Evolutionary conservation across 192 early-diverging fungal genomes (phyloP), one percentile per base, ranked within the genome.

Genomic region (Backusella mclennaniae): DNA sequence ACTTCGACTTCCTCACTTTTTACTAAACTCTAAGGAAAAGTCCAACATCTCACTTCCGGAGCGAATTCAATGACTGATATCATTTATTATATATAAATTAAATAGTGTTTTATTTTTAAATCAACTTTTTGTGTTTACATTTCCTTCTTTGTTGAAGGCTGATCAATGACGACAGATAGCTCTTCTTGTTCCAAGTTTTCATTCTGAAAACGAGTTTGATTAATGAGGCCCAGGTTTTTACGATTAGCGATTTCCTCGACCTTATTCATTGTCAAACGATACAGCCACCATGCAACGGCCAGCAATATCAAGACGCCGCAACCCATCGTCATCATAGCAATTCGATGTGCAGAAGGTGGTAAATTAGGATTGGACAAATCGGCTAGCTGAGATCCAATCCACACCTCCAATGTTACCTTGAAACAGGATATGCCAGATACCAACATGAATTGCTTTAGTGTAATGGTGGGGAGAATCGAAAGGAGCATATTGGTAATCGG

Each of bases 351-450:
- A 12, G 80, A 77, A 4, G 70, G 71, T 42, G 75, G 76, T 41
- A 81, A 23, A 31, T 82, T 59, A 2, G 80, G 66, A 66, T 82
- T 69, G 35, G 80, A 59, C 15, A 82, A 33, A 33, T 73, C 69
- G 15, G 80, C 80, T 38, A 82, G 66, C 67, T 77, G 76, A 35
- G 76, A 77, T 39, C 80, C 80, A 29, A 82, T 69, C 80, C 80
- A 82, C 2, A 82, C 80, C n/a, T 82, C 80, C 19, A 82, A 39
- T 26, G 66, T 44, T 19, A 82, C 41, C 44, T 78, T 82, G 49
- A 77, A 75, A 2, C 53, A 39, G 6, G 76, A 42, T 31, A 82
- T 19, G 12, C 68, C 2, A 2, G 80, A 49, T n/a, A 74, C 72
- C 7, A 78, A 35, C 17, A 71, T 36, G 69, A 72, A 82, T 66